Evolutionary conservation across 257 asterid genomes (phyloP), one percentile per base, ranked within the genome.

Genomic region (Leonotis leonurus): DNA sequence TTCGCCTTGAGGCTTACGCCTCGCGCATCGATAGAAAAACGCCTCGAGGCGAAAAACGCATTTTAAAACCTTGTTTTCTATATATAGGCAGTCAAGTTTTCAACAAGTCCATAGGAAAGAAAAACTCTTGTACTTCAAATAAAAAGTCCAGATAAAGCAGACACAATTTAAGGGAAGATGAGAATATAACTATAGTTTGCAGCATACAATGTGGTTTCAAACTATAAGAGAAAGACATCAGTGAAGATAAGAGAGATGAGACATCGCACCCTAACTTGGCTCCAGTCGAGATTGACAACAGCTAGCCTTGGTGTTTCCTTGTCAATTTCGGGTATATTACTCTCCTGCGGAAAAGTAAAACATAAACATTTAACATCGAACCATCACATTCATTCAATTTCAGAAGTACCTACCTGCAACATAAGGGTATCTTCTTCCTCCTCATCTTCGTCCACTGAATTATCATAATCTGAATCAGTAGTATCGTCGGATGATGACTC

Each of bases 251-350:
- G 16, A 33, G 21, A 18, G 72, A 52, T 60, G 49, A 53, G 24
- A 53, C 27, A 8, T 70, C 87, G n/a, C 53, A 87, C 96, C 99
- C 88, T 81, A 45, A 89, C 92, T 72, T 90, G 89, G 73, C 83
- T 75, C 99, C 99, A 93, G 68, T 93, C 97, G 83, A 93, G 71
- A 69, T 85, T 83, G 65, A 93, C 85, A 63, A 85, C 75, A 22
- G 97, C 96, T 64, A 93, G 84, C 65, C 99, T 80, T 49, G 64
- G 76, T 14, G 97, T 89, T 79, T 89, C 99, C 71, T 77, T 70
- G 17, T 93, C 97, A 45, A 87, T 89, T 50, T 80, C 89, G 0
- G 97, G 96, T 57, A 93, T 69, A 70, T 77, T 76, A 37, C 79
- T 94, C 74, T 78, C 92, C 87, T 83, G 86, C 32, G 60, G 22